A percentile compares a stretch with the other conserved stretches of the same genome.
phyloP scores from a whole-genome alignment of 2,329 filamentous ascomycete species.

The Davidsoniella eucalypti region DNA sequence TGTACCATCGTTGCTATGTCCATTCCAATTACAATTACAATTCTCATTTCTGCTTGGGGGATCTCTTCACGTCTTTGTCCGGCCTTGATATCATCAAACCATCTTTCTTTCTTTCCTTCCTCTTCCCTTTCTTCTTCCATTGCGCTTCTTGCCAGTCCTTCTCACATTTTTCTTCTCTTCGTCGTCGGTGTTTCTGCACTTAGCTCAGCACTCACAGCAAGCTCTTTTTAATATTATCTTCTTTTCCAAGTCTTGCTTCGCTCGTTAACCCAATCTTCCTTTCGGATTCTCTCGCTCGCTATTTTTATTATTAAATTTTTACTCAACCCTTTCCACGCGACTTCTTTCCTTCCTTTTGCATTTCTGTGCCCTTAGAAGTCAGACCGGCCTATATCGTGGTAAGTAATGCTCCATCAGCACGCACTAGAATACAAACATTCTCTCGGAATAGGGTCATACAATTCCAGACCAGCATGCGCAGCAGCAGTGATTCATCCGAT shows the following conservation, averaged over 20 bases:
- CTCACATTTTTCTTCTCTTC: conserved; percentile 3
- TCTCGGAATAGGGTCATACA: neutral
- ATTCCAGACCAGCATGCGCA: neutral
- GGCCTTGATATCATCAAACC: conserved; percentile 8
- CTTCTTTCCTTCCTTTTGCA: neutral
- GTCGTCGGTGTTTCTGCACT: conserved; percentile 9
- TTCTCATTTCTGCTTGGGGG: neutral
- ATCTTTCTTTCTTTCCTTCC: conserved; percentile 8
- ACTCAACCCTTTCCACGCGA: neutral
- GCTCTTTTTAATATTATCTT: conserved; percentile 12
- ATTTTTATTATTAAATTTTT: neutral
- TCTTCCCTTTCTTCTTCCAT: conserved; percentile 2
- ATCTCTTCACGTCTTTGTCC: neutral
- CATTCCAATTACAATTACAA: neutral
- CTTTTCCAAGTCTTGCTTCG: conserved; percentile 11
- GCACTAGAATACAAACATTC: neutral
- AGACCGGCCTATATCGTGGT: conserved; percentile 1
- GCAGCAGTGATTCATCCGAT: too few relatives aligned
- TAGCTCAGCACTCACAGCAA: conserved; percentile 3
- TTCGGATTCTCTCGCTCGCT: conserved; percentile 2
- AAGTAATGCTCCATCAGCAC: neutral
- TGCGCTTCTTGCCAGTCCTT: conserved; percentile 3
- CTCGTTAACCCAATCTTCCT: conserved; percentile 8
- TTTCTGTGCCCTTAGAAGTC: conserved; percentile 1
- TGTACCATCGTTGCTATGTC: neutral